These are phyloP conservation scores for Phytophthora sojae DNA, from an alignment of 352 stramenopile genomes.

Conservation along the genomic window DNA sequence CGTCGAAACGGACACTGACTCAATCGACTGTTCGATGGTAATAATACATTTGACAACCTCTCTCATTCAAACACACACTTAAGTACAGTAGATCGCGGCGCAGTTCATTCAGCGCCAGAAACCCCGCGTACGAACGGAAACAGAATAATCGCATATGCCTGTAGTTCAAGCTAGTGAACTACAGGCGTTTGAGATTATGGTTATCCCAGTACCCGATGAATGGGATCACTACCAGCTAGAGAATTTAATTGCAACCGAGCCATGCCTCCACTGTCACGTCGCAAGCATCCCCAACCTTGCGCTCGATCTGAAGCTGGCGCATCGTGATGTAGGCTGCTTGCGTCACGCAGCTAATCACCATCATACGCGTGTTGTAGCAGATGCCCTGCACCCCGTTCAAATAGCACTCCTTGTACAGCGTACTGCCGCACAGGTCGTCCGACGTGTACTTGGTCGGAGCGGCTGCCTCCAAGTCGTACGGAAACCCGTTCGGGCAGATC, in stretches of 20 bases:
- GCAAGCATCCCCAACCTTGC: slow-evolving; percentile 36
- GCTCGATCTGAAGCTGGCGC: slow-evolving; percentile 45
- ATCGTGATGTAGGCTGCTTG: slow-evolving; percentile 34
- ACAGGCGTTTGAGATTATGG: too few species aligned
- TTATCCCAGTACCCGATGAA: too few species aligned
- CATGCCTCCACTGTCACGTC: slow-evolving; percentile 40
- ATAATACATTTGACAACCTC: too few species aligned
- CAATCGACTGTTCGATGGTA: too few species aligned
- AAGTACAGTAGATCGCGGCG: too few species aligned
- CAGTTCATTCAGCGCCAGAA: too few species aligned
- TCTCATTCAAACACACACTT: too few species aligned
- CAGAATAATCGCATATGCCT: too few species aligned
- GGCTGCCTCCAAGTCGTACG: slow-evolving; percentile 30
- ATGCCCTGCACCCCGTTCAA: slow-evolving; percentile 38
- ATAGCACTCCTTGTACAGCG: slow-evolving; percentile 43
- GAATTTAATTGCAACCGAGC: slow-evolving; percentile 46
- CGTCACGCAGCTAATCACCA: slow-evolving; percentile 48
- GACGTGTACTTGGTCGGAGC: slow-evolving; percentile 33
- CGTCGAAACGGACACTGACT: slow-evolving; percentile 8
- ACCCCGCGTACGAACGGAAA: too few species aligned
- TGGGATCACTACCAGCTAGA: too few species aligned
- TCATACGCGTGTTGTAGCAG: slow-evolving; percentile 57
- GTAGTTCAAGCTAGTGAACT: too few species aligned
- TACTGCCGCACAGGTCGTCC: slow-evolving; percentile 39
- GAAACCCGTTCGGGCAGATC: slow-evolving; percentile 28